Evolutionary conservation across 805 yeast species (phyloP), one percentile per base, ranked within the genome.

Genomic region (Metschnikowia proteae): DNA sequence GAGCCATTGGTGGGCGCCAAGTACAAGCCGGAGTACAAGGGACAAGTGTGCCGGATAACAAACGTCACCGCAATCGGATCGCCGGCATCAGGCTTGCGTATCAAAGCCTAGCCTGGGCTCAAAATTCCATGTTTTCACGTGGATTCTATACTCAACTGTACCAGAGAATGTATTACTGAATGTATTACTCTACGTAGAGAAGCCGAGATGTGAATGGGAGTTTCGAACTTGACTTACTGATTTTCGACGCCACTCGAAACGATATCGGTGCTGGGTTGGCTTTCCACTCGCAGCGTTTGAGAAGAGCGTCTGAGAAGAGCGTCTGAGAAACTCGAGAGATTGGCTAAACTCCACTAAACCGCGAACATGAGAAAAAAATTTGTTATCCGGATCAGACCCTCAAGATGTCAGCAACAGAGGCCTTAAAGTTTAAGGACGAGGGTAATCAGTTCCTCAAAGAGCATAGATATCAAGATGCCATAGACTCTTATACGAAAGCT

Each of bases 1-100:
- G 98, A 94, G 62, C 88, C 96, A 13, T 73, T 95, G 56, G 89
- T 96, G 25, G 96, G 96, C 47, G 96, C 98, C 47, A 82, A 79
- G 63, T 95, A 94, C 64, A 86, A 86, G 56, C 74, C 82, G 6
- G 76, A 80, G 49, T 85, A 83, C 63, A 83, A 85, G 74, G 98
- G 97, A 45, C 79, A 81, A 58, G 61, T 88, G 33, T 92, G 96
- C 70, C 71, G 70, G 43, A 82, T 94, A 53, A 86, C 97, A 1
- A 66, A 76, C 44, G 74, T 95, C 52, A 85, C 97, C 3, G 72
- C 77, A 46, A 82, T 94, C 55, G 99, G 99, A 17, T 89, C 92
- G 11, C 88, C 94, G 17, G 94, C 96, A 8, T 85, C 96, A 9
- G 98, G 98, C 23, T 77, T 92, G 61, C 82, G 95, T 54, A 75